Base-by-base conservation (phyloP, 108 stramenopile species). In the Skeletonema potamos region DNA sequence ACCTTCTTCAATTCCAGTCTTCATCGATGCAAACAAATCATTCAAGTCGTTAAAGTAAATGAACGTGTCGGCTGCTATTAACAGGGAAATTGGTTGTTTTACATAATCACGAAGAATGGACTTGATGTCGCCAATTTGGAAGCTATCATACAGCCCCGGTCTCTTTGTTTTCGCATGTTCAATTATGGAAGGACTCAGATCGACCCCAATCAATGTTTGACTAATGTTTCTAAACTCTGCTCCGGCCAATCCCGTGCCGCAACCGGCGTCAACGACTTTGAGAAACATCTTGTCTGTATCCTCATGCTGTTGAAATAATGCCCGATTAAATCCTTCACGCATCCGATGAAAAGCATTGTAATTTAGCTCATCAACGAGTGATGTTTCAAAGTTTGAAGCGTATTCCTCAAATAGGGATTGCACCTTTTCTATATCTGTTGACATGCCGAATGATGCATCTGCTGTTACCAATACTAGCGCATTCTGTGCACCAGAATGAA, bases 141-240 rank as follows among this genome's bases (percentile, higher is more conserved):
- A 44, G 62, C 87, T 83, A 62, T 91, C 74, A 66, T 91, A 91
- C 27, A 91, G 62, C 8, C 70, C 76, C n/a, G 90, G 90, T 20
- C 87, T 75, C 15, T 75, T 59, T 28, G 62, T 79, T 64, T 85
- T 66, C 0, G 87, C 90, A 41, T 87, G 84, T 48, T 86, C 73
- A 27, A 91, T 74, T 58, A 91, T 91, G 8, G 76, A 81, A 27
- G 68, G 62, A 44, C 84, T 85, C 26, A 91, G 74, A 48, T 91
- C 90, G 33, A 91, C 82, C 3, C 90, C 90, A 33, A 89, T 82
- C 64, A 91, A 46, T 36, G 74, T 27, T 22, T 73, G 37, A 67
- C 90, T 91, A 5, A 89, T 62, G 27, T 91, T 88, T 55, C 90
- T 84, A 66, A 91, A 91, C 77, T 88, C 87, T 43, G 86, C 90